These are phyloP conservation scores for Aspergillus nomiae DNA, from an alignment of 2,329 filamentous ascomycete species.

Conservation along the genomic window DNA sequence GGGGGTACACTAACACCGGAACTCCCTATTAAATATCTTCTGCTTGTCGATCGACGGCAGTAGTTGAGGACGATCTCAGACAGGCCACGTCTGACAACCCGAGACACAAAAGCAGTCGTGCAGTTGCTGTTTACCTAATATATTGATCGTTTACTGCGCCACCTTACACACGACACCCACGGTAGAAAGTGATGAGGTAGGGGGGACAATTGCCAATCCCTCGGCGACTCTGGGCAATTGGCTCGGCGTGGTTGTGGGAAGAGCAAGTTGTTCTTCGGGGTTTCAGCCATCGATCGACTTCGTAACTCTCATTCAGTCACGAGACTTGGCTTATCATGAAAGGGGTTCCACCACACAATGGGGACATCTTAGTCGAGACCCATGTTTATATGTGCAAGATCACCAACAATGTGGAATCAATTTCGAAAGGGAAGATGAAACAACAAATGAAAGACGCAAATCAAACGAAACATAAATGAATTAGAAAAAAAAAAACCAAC, in stretches of 20 bases:
- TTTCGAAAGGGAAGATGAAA: neutral
- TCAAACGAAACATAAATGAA: neutral
- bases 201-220: slow-evolving; percentile 15
- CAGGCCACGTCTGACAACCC: neutral
- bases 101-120: neutral
- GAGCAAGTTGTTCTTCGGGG: slow-evolving; percentile 6
- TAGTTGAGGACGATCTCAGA: neutral
- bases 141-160: neutral
- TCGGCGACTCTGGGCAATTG: slow-evolving; percentile 18
- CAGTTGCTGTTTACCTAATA: slow-evolving; percentile 7
- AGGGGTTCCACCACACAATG: neutral
- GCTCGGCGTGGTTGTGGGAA: slow-evolving; percentile 14
- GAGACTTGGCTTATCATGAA: neutral
- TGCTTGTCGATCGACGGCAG: neutral
- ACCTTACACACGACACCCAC: neutral
- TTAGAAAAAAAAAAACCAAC: neutral
- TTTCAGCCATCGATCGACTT: neutral
- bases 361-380: neutral
- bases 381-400: neutral
- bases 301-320: neutral
- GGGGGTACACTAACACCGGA: neutral
- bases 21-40: neutral
- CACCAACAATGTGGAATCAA: neutral
- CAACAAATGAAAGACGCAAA: neutral
- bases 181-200: neutral